Evolutionary conservation across 257 asterid species (phyloP).

Genomic region (Solanum infundibuliforme): DNA sequence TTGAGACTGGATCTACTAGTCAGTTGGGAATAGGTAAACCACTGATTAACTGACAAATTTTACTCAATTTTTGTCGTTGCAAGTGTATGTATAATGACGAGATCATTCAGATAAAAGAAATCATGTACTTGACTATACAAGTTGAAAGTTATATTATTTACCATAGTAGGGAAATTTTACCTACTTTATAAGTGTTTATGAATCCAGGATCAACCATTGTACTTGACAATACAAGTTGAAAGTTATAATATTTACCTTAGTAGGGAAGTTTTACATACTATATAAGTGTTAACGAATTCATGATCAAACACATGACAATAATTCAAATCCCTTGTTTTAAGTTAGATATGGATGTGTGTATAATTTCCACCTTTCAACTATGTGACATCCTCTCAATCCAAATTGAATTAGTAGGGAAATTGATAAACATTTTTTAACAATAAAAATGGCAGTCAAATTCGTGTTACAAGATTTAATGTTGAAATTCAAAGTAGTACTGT

Average conservation of each 20-base stretch:
- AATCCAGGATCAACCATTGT: not conserved
- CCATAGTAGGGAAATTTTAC: not conserved
- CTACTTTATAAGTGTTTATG: not conserved
- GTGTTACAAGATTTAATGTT: not conserved
- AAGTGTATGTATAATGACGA: not conserved
- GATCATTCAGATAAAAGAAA: not conserved
- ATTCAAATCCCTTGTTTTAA: not conserved
- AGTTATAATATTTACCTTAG: not conserved
- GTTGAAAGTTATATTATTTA: not conserved
- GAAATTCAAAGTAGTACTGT: not conserved
- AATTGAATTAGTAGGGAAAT: not conserved
- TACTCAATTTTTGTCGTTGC: not conserved
- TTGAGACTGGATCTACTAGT: slow-evolving; percentile 35
- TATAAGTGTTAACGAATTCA: not conserved
- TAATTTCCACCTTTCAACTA: not conserved
- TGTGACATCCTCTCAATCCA: not conserved
- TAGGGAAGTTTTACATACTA: not conserved
- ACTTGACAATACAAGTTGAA: not conserved
- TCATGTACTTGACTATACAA: not conserved
- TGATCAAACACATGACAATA: not conserved
- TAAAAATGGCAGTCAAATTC: not conserved
- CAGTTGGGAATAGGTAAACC: slow-evolving; percentile 36
- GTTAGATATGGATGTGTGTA: not conserved
- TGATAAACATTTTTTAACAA: not conserved
- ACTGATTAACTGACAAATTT: slow-evolving; percentile 41